A percentile compares a stretch with the other conserved stretches of the same genome.
These are phyloP conservation scores for Candida pseudofarinosa DNA, from an alignment of 805 yeast genomes.

Conservation along the genomic window DNA sequence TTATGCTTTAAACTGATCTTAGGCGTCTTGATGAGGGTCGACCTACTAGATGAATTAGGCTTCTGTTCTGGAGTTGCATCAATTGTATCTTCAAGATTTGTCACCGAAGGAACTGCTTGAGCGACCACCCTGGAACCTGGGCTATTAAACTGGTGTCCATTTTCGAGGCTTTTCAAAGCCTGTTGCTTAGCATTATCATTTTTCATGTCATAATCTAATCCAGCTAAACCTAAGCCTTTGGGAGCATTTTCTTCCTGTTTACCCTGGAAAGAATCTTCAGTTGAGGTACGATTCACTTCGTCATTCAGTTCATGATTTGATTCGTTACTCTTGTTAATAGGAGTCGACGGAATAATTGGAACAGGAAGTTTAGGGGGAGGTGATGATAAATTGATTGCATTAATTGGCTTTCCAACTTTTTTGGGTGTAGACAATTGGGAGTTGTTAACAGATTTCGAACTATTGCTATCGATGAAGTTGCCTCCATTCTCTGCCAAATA, in stretches of 20 bases:
- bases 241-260: constrained; percentile 18
- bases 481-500: constrained; percentile 6
- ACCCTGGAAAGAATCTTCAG: background rate
- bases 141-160: constrained; percentile 1
- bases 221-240: constrained; percentile 38
- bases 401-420: constrained; percentile 3
- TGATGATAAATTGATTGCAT: constrained; percentile 17
- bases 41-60: constrained; percentile 19
- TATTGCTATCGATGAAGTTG: constrained; percentile 4
- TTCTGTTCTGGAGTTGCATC: constrained; percentile 10
- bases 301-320: constrained; percentile 6
- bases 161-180: background rate
- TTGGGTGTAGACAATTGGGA: constrained; percentile 15
- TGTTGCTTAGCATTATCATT: background rate
- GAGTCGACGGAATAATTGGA: constrained; percentile 18
- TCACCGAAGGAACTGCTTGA: constrained; percentile 1
- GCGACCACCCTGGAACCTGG: constrained; percentile 1
- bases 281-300: constrained; percentile 9
- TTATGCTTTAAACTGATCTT: constrained; percentile 36
- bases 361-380: constrained; percentile 37
- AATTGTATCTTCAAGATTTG: constrained; percentile 24
- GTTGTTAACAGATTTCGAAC: constrained; percentile 6
- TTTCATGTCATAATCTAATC: constrained; percentile 21
- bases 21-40: constrained; percentile 27
- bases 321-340: constrained; percentile 11